phyloP scores from a whole-genome alignment of 1,139 yeast species.

The Geotrichum phurueaensis region DNA sequence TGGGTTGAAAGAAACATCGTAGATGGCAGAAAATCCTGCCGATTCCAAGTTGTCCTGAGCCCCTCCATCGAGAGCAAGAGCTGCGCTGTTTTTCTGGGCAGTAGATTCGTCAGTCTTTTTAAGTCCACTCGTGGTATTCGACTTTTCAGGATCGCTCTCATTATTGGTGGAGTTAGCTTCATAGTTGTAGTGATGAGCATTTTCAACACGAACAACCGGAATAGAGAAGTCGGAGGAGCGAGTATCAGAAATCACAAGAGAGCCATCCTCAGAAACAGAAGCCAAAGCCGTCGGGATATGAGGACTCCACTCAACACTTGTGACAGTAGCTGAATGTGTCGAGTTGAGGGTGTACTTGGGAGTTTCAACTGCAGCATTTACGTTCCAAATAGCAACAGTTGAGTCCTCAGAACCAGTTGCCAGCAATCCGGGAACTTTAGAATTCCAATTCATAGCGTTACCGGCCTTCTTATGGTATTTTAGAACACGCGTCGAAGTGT shows the following conservation, averaged over 20 bases:
- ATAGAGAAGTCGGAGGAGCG: constrained; percentile 35
- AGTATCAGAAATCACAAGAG: constrained; percentile 64
- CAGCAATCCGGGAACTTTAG: constrained; percentile 38
- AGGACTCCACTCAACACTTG: constrained; percentile 44
- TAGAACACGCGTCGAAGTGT: constrained; percentile 32
- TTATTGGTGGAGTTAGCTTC: constrained; percentile 56
- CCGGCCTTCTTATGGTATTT: constrained; percentile 64
- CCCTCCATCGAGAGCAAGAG: constrained; percentile 38
- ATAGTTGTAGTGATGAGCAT: constrained; percentile 28
- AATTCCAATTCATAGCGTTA: constrained; percentile 64
- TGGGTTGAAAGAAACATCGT: constrained; percentile 60
- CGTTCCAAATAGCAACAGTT: constrained; percentile 65
- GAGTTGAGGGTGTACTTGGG: constrained; percentile 25
- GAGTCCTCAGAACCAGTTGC: constrained; percentile 63
- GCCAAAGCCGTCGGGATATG: constrained; percentile 51
- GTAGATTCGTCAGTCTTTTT: background rate
- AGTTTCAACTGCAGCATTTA: constrained; percentile 30
- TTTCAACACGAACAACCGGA: constrained; percentile 13
- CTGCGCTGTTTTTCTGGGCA: background rate
- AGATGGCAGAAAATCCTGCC: constrained; percentile 43
- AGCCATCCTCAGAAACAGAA: constrained; percentile 68
- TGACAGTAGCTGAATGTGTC: constrained; percentile 44
- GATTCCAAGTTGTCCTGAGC: constrained; percentile 55
- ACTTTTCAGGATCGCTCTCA: constrained; percentile 30
- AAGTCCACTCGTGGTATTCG: background rate